A percentile compares a stretch with the other conserved stretches of the same genome.
Evolutionary conservation across 345 rosid species (phyloP).

Genomic region (Populus alba): DNA sequence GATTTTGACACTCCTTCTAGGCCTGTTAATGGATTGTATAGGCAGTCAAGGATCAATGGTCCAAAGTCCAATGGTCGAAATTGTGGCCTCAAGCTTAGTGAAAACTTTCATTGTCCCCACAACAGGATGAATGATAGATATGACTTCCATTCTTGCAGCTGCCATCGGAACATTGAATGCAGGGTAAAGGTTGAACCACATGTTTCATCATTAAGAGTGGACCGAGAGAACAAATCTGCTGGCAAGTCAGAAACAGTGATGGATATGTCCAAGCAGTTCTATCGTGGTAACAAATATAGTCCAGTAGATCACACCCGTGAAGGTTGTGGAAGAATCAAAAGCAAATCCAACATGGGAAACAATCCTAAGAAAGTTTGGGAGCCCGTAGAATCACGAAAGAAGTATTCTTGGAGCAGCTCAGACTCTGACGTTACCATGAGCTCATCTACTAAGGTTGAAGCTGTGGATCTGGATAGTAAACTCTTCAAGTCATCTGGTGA

Average conservation of each 20-base stretch:
- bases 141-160: conserved; percentile 59
- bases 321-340: conserved; percentile 53
- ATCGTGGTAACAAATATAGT: conserved; percentile 49
- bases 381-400: conserved; percentile 64
- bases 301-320: conserved; percentile 51
- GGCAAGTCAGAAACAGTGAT: conserved; percentile 47
- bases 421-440: conserved; percentile 52
- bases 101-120: conserved; percentile 53
- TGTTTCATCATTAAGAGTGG: conserved; percentile 47
- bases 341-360: conserved; percentile 39
- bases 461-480: conserved; percentile 28
- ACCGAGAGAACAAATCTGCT: conserved; percentile 47
- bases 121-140: conserved; percentile 53
- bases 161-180: conserved; percentile 52
- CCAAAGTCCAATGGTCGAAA: conserved; percentile 48
- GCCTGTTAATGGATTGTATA: conserved; percentile 46
- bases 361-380: conserved; percentile 73
- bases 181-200: conserved; percentile 56
- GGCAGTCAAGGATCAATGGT: conserved; percentile 47
- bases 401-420: conserved; percentile 60
- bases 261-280: conserved; percentile 60
- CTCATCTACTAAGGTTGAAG: conserved; percentile 46
- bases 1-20: conserved; percentile 49
- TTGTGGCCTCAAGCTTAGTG: conserved; percentile 48
- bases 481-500: conserved; percentile 41